Conservation (phyloP, 768 basidiomycete genomes). For the Tulasnella sp. region DNA sequence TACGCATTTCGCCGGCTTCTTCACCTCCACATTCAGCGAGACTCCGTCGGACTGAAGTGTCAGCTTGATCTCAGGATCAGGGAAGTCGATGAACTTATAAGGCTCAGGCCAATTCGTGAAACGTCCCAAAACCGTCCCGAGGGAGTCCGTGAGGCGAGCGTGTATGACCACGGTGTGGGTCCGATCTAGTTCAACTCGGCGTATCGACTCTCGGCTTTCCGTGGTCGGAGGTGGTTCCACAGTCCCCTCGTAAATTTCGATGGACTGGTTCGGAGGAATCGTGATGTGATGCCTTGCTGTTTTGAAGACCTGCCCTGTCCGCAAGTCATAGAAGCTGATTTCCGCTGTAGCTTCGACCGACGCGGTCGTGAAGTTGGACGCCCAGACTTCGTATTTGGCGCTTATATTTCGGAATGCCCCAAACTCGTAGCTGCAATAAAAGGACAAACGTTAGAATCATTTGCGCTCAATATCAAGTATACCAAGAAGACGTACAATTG, state of each 20-base stretch:
- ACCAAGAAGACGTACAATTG: conserved; percentile 19
- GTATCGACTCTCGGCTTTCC: neutral
- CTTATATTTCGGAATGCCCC: conserved; percentile 21
- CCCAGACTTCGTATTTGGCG: conserved; percentile 31
- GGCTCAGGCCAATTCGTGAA: conserved; percentile 26
- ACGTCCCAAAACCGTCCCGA: conserved; percentile 23
- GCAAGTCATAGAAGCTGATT: conserved; percentile 28
- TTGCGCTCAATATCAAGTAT: neutral
- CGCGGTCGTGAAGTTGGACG: conserved; percentile 27
- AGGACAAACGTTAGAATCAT: conserved; percentile 17
- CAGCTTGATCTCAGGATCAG: conserved; percentile 20
- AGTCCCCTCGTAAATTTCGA: conserved; percentile 29
- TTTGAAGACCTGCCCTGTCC: conserved; percentile 22
- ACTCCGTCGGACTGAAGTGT: conserved; percentile 11
- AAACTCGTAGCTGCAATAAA: conserved; percentile 26
- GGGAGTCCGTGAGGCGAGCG: conserved; percentile 21
- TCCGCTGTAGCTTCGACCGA: conserved; percentile 23
- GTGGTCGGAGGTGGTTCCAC: conserved; percentile 20
- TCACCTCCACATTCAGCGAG: conserved; percentile 14
- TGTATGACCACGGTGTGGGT: conserved; percentile 27
- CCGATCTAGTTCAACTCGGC: neutral
- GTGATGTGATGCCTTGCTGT: conserved; percentile 16
- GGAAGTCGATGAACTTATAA: conserved; percentile 24
- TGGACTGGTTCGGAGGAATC: conserved; percentile 31
- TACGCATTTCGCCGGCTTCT: conserved; percentile 21